Conservation (phyloP, 2,329 filamentous ascomycete genomes). For the Neocucurbitaria cava region DNA sequence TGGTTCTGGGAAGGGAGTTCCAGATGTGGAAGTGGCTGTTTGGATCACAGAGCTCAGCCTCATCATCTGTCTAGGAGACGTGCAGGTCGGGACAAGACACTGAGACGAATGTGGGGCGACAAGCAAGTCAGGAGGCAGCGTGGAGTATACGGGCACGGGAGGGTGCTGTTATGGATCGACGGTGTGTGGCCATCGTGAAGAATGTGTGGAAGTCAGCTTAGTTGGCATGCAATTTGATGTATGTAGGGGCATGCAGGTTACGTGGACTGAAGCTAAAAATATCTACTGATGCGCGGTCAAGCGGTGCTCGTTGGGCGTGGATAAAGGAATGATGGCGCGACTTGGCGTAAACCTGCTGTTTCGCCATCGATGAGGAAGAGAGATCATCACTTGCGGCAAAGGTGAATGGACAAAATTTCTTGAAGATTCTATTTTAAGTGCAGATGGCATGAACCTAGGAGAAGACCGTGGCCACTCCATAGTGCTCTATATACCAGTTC, state of each 20-base stretch:
- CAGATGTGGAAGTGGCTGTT: not conserved
- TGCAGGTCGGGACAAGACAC: too few relatives aligned
- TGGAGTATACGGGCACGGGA: too few relatives aligned
- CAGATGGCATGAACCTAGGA: not conserved
- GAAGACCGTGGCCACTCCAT: not conserved
- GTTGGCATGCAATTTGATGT: too few relatives aligned
- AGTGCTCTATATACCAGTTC: not conserved
- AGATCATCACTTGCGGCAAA: not conserved
- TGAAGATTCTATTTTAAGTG: not conserved
- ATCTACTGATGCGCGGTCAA: not conserved
- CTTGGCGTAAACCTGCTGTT: not conserved
- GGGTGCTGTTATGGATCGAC: too few relatives aligned
- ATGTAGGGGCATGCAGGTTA: not conserved
- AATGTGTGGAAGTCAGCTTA: too few relatives aligned
- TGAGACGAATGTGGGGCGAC: too few relatives aligned
- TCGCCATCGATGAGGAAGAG: not conserved
- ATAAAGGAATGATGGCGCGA: not conserved
- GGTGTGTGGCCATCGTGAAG: too few relatives aligned
- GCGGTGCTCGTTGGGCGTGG: not conserved
- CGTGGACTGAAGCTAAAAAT: not conserved
- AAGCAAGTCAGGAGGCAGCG: too few relatives aligned
- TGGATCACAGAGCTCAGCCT: not conserved
- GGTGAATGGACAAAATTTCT: not conserved
- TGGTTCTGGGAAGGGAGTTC: not conserved
- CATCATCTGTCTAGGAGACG: not conserved